Percentiles rank a stretch among this genome's conserved stretches.
These are phyloP conservation scores for Halenospora varia DNA, from an alignment of 495 filamentous ascomycete species.

Conservation along the genomic window DNA sequence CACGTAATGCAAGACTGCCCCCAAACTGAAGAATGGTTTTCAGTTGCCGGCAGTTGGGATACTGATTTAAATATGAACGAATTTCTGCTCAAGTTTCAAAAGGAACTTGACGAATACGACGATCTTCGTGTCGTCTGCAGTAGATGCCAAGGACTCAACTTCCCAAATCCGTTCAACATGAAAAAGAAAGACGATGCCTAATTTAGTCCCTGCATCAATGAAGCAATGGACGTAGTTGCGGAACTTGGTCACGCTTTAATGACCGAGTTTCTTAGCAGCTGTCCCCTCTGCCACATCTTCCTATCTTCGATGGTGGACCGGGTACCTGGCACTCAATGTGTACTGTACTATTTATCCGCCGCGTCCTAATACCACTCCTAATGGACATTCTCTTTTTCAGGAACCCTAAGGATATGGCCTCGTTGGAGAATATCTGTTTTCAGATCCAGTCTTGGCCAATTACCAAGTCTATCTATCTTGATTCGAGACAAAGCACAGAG, in stretches of 20 bases:
- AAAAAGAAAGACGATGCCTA: too few relatives aligned
- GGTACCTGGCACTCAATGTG: not conserved
- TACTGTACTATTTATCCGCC: too few relatives aligned
- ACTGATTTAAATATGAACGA: not conserved
- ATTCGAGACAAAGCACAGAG: too few relatives aligned
- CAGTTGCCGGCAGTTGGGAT: not conserved
- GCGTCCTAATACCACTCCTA: not conserved
- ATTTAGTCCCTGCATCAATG: not conserved
- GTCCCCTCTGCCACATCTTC: not conserved
- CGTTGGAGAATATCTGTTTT: too few relatives aligned
- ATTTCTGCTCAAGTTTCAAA: not conserved
- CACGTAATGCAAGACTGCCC: not conserved
- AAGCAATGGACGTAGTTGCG: not conserved
- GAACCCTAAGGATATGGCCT: too few relatives aligned
- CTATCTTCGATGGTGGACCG: not conserved
- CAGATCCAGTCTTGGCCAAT: too few relatives aligned
- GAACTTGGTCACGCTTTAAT: not conserved
- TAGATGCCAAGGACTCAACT: not conserved
- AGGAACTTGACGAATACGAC: not conserved
- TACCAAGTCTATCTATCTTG: too few relatives aligned
- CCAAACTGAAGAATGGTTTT: not conserved
- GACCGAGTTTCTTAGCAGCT: not conserved
- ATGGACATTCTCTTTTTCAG: too few relatives aligned
- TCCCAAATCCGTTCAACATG: not conserved
- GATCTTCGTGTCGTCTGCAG: not conserved